Percentiles rank a stretch among this genome's conserved stretches.
Evolutionary conservation across 1,139 yeast species (phyloP).

Genomic region (Geotrichum candidum): DNA sequence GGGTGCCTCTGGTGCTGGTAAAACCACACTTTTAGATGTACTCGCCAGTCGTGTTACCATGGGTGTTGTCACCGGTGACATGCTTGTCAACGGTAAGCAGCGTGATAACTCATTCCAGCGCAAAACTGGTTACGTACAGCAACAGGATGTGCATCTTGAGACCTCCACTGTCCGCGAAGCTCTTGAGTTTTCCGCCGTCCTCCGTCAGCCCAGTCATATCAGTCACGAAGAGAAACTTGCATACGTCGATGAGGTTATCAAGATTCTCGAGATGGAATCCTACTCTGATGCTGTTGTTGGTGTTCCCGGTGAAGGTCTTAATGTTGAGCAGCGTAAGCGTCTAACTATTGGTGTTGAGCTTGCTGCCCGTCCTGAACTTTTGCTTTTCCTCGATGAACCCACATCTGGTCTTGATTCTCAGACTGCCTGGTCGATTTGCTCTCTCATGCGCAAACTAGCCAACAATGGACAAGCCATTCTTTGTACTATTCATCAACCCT

Average conservation of each 20-base stretch:
- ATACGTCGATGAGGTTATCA: constrained; percentile 67
- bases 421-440: constrained; percentile 83
- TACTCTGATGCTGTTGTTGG: constrained; percentile 83
- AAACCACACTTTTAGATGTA: constrained; percentile 69
- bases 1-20: constrained; percentile 92
- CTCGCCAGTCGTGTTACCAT: constrained; percentile 71
- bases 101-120: constrained; percentile 73
- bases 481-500: constrained; percentile 82
- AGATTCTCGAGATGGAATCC: constrained; percentile 61
- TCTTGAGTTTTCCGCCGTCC: constrained; percentile 60
- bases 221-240: constrained; percentile 55
- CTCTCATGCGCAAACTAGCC: constrained; percentile 67
- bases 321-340: constrained; percentile 82
- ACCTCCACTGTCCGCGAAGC: constrained; percentile 82
- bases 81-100: constrained; percentile 65
- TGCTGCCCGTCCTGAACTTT: constrained; percentile 78
- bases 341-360: constrained; percentile 81
- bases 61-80: constrained; percentile 71
- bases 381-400: constrained; percentile 84
- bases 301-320: constrained; percentile 66
- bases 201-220: constrained; percentile 60
- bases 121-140: constrained; percentile 78
- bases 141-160: constrained; percentile 68
- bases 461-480: constrained; percentile 76
- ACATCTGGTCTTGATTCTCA: constrained; percentile 91